Evolutionary conservation across 768 basidiomycete species (phyloP).

Genomic region (Tylopilus felleus): DNA sequence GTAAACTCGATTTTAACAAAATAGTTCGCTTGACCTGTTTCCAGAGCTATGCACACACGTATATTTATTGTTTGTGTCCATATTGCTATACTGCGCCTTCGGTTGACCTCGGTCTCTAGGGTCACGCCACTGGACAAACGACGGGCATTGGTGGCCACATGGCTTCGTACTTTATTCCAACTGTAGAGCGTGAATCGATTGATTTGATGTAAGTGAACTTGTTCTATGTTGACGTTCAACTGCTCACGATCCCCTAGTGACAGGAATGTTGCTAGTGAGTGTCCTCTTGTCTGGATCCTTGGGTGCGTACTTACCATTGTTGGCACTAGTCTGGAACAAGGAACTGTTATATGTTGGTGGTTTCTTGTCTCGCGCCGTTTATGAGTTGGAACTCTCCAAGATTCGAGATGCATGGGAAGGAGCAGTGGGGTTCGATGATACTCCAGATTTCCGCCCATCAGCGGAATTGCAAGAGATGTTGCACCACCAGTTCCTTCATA

Average conservation of each 20-base stretch:
- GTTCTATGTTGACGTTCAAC: neutral
- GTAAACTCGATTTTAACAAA: too few relatives aligned
- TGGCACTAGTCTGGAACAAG: neutral
- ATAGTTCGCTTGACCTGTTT: neutral
- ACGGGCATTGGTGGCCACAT: neutral
- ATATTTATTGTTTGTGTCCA: neutral
- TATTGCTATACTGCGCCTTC: too few relatives aligned
- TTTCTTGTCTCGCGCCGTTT: neutral
- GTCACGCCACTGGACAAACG: neutral
- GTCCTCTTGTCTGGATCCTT: too few relatives aligned
- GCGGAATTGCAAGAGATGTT: neutral
- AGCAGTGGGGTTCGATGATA: neutral
- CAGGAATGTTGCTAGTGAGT: neutral
- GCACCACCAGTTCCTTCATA: slow-evolving; percentile 63
- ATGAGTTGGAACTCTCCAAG: neutral
- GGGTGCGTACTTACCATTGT: too few relatives aligned
- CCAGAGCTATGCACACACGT: neutral
- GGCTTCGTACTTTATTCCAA: neutral
- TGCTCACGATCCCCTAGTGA: neutral
- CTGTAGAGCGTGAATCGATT: neutral
- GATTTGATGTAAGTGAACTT: neutral
- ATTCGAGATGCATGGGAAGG: neutral
- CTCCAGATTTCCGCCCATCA: neutral
- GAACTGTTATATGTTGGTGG: neutral
- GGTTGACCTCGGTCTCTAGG: slow-evolving; percentile 19